These are phyloP conservation scores for Metschnikowia cubensis DNA, from an alignment of 805 yeast genomes.

Conservation along the genomic window DNA sequence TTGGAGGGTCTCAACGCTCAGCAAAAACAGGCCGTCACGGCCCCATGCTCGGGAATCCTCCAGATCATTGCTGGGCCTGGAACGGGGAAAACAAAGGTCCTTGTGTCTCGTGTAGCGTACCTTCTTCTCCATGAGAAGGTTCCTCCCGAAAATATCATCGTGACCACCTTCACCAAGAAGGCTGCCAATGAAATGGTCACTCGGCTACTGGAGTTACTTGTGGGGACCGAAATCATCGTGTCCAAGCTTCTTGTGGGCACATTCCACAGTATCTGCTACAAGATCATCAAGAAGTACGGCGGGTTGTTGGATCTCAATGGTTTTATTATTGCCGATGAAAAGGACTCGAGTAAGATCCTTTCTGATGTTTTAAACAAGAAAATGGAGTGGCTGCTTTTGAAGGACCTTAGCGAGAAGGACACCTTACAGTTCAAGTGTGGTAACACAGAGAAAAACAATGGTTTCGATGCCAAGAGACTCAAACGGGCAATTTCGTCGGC, in stretches of 20 bases:
- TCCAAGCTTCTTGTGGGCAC: slow-evolving; percentile 71
- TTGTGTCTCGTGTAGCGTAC: slow-evolving; percentile 75
- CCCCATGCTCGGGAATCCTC: slow-evolving; percentile 28
- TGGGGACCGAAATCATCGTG: slow-evolving; percentile 32
- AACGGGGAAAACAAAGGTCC: slow-evolving; percentile 76
- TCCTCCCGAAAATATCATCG: slow-evolving; percentile 62
- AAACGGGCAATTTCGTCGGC: slow-evolving; percentile 49
- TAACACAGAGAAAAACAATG: slow-evolving; percentile 21
- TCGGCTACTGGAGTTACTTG: slow-evolving; percentile 44
- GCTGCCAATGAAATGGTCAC: slow-evolving; percentile 85
- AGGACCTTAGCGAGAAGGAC: slow-evolving; percentile 16
- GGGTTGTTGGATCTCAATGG: slow-evolving; percentile 38
- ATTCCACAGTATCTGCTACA: slow-evolving; percentile 77
- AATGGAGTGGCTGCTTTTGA: slow-evolving; percentile 17
- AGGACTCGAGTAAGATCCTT: slow-evolving; percentile 50
- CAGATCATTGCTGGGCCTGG: slow-evolving; percentile 62
- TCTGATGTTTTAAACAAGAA: slow-evolving; percentile 34
- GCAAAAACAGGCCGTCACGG: slow-evolving; percentile 43
- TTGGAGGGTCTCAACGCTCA: slow-evolving; percentile 29
- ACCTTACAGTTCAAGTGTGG: slow-evolving; percentile 10
- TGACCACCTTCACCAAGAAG: slow-evolving; percentile 89
- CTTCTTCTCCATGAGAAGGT: slow-evolving; percentile 50
- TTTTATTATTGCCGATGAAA: slow-evolving; percentile 60
- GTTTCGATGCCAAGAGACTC: slow-evolving; percentile 39
- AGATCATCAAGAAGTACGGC: slow-evolving; percentile 57